A percentile compares a stretch with the other conserved stretches of the same genome.
These are phyloP conservation scores for Linnemannia zychae DNA, from an alignment of 192 early-diverging fungal species.

Conservation along the genomic window DNA sequence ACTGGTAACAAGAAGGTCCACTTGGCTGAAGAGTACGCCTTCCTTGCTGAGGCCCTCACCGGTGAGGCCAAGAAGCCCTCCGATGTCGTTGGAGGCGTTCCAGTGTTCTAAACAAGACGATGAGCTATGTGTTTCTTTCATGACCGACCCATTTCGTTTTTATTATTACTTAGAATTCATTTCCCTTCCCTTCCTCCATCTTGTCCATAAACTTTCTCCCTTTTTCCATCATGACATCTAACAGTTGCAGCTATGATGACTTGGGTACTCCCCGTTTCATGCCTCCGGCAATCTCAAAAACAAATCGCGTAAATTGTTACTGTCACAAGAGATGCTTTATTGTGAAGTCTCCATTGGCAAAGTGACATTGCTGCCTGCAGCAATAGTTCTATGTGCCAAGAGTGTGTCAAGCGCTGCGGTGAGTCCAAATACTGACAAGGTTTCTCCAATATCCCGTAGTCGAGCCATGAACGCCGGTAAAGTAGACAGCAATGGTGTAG, in stretches of 20 bases:
- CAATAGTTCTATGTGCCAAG: not conserved
- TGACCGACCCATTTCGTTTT: too few species aligned
- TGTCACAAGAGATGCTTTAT: not conserved
- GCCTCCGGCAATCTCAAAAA: not conserved
- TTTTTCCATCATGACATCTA: too few species aligned
- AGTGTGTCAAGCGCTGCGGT: not conserved
- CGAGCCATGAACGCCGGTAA: not conserved
- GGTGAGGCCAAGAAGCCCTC: conserved; percentile 76
- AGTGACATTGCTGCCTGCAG: not conserved
- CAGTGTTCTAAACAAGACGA: conserved; percentile 63
- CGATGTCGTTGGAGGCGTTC: conserved; percentile 78
- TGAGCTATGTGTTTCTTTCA: not conserved
- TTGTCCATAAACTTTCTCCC: too few species aligned
- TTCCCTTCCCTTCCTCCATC: too few species aligned
- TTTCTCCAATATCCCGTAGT: conserved; percentile 6
- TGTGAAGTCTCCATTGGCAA: not conserved
- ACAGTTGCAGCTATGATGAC: too few species aligned
- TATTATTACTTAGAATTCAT: too few species aligned
- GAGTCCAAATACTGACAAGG: not conserved
- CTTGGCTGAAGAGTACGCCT: conserved; percentile 82
- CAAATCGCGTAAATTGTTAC: not conserved
- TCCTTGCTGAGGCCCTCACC: conserved; percentile 79
- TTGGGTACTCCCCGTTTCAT: too few species aligned
- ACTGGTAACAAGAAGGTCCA: conserved; percentile 98
- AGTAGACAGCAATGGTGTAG: not conserved